A percentile compares a stretch with the other conserved stretches of the same genome.
Conservation (phyloP, 2,329 filamentous ascomycete genomes). For the Trichoderma koningiopsis region DNA sequence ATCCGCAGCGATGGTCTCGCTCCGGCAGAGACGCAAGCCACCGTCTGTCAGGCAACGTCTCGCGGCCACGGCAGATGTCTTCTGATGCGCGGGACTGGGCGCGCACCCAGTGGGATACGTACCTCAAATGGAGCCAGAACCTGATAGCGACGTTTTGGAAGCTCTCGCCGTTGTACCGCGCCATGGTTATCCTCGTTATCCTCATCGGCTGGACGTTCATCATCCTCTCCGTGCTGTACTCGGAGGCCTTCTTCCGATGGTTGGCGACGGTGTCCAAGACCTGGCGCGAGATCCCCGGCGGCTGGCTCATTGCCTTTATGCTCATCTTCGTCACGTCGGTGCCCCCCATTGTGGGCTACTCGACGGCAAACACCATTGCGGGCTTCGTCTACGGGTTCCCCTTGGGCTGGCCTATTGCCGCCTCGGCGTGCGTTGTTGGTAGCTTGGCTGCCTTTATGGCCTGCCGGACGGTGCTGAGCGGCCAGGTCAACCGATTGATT, state of each 20-base stretch:
- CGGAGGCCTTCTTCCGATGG: slow-evolving; percentile 74
- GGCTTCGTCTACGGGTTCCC: slow-evolving; percentile 60
- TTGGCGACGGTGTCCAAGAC: slow-evolving; percentile 72
- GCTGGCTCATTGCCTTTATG: slow-evolving; percentile 75
- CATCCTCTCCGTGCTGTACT: slow-evolving; percentile 75
- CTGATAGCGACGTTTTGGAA: slow-evolving; percentile 54
- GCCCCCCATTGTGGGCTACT: slow-evolving; percentile 86
- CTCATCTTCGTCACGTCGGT: slow-evolving; percentile 78
- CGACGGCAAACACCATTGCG: slow-evolving; percentile 62
- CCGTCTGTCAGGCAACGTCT: slow-evolving; percentile 44
- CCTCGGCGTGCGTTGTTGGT: slow-evolving; percentile 75
- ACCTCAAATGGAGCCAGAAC: slow-evolving; percentile 47
- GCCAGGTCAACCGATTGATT: slow-evolving; percentile 78
- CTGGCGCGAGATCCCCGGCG: slow-evolving; percentile 74
- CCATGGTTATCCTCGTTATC: slow-evolving; percentile 55
- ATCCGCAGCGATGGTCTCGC: slow-evolving; percentile 21
- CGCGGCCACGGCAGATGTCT: slow-evolving; percentile 20
- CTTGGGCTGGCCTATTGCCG: slow-evolving; percentile 78
- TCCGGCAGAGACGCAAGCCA: slow-evolving; percentile 28
- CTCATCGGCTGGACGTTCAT: slow-evolving; percentile 55
- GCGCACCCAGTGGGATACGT: slow-evolving; percentile 40
- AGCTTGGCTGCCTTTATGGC: slow-evolving; percentile 78
- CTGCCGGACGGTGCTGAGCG: slow-evolving; percentile 75
- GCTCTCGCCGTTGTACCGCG: slow-evolving; percentile 63
- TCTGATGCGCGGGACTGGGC: slow-evolving; percentile 38